Base-by-base conservation (phyloP, 208 protist genomes). In the Acanthamoeba culbertsoni region DNA sequence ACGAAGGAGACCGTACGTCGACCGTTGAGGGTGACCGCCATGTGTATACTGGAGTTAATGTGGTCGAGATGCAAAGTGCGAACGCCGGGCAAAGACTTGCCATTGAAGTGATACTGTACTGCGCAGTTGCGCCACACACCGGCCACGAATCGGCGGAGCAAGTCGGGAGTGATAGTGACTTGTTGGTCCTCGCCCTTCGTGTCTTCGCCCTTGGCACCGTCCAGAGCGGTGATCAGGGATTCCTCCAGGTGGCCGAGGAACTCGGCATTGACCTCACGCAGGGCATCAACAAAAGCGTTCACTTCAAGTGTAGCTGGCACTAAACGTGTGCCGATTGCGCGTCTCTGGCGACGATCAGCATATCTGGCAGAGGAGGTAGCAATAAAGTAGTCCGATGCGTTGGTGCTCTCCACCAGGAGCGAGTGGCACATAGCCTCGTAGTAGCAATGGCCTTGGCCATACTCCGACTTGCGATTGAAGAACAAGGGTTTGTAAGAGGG, bases 101-200 rank as follows among this genome's bases (percentile, higher is more conserved):
- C 71, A 12, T 35, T n/a, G n/a, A 82, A 82, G 71, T 82, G 71
- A 51, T 33, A 82, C 71, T 82, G 71, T 42, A 82, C 71, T 5
- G 71, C 71, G 42, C 33, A 53, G 71, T 82, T 82, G 71, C 71
- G 71, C 71, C 71, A 82, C 7, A 82, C 71, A 20, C 71, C 71
- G 16, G 35, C 71, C 16, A 82, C 28, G 71, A 82, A 82, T n/a
- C 71, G 7, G 14, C n/a, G 33, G 40, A 82, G 12, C 35, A 82
- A 7, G 10, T 14, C 71, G 20, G 16, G 7, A 68, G n/a, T n/a
- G n/a, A n/a, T n/a, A n/a, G n/a, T n/a, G n/a, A n/a, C n/a, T n/a
- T n/a, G n/a, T n/a, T n/a, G 59, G 18, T 55, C 48, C 59, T 68
- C 59, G 28, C n/a, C 7, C 35, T 82, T n/a, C n/a, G n/a, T n/a